Conservation (phyloP, 2,329 filamentous ascomycete genomes). For the Clonostachys solani region DNA sequence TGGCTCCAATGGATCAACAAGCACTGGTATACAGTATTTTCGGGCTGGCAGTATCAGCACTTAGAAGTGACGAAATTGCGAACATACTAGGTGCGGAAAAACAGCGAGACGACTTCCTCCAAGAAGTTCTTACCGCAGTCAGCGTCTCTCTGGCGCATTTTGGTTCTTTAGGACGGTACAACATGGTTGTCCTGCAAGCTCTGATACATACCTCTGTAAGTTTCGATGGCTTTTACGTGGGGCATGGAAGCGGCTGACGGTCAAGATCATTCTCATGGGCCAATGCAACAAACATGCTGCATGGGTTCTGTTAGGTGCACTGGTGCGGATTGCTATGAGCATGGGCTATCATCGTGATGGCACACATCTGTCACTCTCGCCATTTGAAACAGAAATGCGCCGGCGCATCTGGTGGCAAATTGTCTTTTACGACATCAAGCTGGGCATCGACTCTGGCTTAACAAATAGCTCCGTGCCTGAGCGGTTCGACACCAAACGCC, state of each 20-base stretch:
- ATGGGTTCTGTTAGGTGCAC: constrained; percentile 56
- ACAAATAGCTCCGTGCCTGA: constrained; percentile 44
- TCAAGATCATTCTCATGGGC: constrained; percentile 42
- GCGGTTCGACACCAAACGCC: constrained; percentile 50
- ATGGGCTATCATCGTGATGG: constrained; percentile 64
- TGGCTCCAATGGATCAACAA: constrained; percentile 54
- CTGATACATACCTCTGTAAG: constrained; percentile 51
- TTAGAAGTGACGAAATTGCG: constrained; percentile 51
- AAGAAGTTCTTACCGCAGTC: constrained; percentile 45
- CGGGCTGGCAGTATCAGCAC: constrained; percentile 50
- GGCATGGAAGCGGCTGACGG: not conserved
- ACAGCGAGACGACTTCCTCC: constrained; percentile 35
- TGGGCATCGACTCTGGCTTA: constrained; percentile 52
- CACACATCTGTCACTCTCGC: constrained; percentile 45
- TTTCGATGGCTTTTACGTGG: not conserved
- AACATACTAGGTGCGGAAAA: constrained; percentile 41
- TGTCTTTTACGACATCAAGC: constrained; percentile 51
- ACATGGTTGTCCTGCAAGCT: constrained; percentile 54
- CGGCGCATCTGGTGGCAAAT: constrained; percentile 64
- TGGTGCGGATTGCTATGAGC: constrained; percentile 60
- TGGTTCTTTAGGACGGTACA: constrained; percentile 54
- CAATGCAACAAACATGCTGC: constrained; percentile 53
- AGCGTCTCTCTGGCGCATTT: constrained; percentile 43
- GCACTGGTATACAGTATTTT: constrained; percentile 64
- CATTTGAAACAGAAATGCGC: constrained; percentile 64